Base-by-base conservation (phyloP, 1,284 basidiomycete genomes). In the Tranzscheliella williamsii region DNA sequence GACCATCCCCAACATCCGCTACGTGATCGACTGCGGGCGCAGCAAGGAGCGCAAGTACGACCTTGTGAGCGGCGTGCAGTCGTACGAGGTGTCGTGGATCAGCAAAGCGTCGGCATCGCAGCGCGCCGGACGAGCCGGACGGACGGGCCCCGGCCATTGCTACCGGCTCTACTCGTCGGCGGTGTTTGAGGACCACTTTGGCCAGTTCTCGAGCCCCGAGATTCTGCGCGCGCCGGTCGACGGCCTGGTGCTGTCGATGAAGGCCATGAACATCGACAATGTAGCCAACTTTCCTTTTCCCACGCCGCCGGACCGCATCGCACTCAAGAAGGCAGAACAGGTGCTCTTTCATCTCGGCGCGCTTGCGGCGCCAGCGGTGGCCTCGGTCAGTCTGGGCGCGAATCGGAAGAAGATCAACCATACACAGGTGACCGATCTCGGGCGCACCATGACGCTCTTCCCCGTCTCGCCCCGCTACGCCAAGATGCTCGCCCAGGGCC, bases 251-350 rank as follows among this genome's bases (percentile, higher is more conserved):
- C 82, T 98, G 26, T 91, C 96, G 79, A 98, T 99, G 95, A 98
- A 99, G 82, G 87, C 87, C 76, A 97, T 99, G 93, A 91, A 96
- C 75, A 93, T 99, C 54, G 93, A 97, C 72, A 84, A 90, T 0
- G 91, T 98, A 18, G 83, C 90, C 69, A 96, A 97, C 79, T 99
- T 99, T 78, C 95, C 95, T 9, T 98, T 98, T 80, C 95, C 95
- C 0, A 97, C 95, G 0, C 87, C 94, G 8, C 95, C 95, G 0
- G 90, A 97, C 75, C 84, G 88, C n/a, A 70, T 79, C 4, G 84
- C 86, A 9, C 81, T 99, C 22, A 83, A 81, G 44, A 87, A 87
- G 70, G 92, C 95, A 1, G 94, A 99, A 78, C 85, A 83, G 32
- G 81, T 87, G 3, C 82, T 99, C 26, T 84, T 82, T 13, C 84